Conservation (phyloP, 2,329 filamentous ascomycete genomes). For the Aspergillus pseudoviridinutans region DNA sequence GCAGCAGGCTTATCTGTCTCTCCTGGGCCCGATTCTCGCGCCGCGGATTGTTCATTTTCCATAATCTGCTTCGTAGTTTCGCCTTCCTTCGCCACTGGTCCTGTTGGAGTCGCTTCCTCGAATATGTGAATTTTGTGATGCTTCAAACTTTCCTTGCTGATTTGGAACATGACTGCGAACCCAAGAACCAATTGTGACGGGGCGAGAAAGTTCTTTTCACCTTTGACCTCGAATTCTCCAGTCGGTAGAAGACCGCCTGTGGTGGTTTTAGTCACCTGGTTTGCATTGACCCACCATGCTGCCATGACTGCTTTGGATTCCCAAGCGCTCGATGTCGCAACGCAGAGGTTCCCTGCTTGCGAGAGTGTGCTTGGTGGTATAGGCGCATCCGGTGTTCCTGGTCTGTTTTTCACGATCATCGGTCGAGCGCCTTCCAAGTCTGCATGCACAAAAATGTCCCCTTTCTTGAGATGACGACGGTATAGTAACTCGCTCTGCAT, state of each 20-base stretch:
- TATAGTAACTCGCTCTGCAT: slow-evolving; percentile 94
- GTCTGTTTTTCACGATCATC: slow-evolving; percentile 88
- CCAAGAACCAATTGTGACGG: slow-evolving; percentile 84
- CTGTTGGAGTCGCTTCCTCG: slow-evolving; percentile 27
- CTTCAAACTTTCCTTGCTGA: slow-evolving; percentile 81
- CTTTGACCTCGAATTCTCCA: slow-evolving; percentile 75
- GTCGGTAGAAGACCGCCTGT: slow-evolving; percentile 74
- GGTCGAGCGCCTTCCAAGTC: slow-evolving; percentile 78
- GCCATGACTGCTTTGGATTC: slow-evolving; percentile 94
- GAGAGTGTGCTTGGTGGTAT: slow-evolving; percentile 88
- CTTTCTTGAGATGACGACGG: slow-evolving; percentile 75
- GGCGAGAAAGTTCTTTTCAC: slow-evolving; percentile 86
- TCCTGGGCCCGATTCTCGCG: slow-evolving; percentile 22
- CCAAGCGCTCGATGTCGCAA: slow-evolving; percentile 87
- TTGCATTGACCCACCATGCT: slow-evolving; percentile 89
- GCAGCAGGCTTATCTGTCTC: slow-evolving; percentile 20
- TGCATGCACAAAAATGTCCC: slow-evolving; percentile 88
- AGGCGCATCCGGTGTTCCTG: slow-evolving; percentile 70
- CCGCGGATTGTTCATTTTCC: slow-evolving; percentile 27
- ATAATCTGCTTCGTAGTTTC: slow-evolving; percentile 20
- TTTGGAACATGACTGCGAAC: slow-evolving; percentile 79
- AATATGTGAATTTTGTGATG: slow-evolving; percentile 73
- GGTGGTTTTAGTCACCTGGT: slow-evolving; percentile 85
- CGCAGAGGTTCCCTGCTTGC: slow-evolving; percentile 80
- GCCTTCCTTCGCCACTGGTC: slow-evolving; percentile 18